A percentile compares a stretch with the other conserved stretches of the same genome.
phyloP scores from a whole-genome alignment of 1,284 basidiomycete species.

The Flammula alnicola region DNA sequence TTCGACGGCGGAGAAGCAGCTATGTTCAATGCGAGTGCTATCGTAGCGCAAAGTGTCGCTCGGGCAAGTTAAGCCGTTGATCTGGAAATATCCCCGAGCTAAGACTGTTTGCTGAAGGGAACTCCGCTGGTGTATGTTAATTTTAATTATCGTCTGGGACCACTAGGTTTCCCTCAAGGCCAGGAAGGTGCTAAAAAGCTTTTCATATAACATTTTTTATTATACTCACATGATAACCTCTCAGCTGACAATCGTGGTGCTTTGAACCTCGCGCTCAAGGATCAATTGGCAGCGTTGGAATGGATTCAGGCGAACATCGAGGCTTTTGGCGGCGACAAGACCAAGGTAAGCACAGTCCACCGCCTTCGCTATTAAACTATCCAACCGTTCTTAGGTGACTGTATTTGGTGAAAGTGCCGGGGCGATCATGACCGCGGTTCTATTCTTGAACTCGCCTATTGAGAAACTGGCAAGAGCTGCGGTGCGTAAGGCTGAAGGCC shows the following conservation, averaged over 20 bases:
- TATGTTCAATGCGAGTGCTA: slow-evolving; percentile 43
- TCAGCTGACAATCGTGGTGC: slow-evolving; percentile 23
- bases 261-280: slow-evolving; percentile 48
- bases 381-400: slow-evolving; percentile 44
- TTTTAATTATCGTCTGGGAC: slow-evolving; percentile 58
- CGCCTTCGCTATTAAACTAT: background rate
- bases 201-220: background rate
- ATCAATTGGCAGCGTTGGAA: slow-evolving; percentile 45
- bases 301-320: slow-evolving; percentile 52
- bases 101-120: slow-evolving; percentile 34
- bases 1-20: slow-evolving; percentile 39
- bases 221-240: background rate
- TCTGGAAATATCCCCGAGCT: background rate
- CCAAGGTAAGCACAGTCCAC: slow-evolving; percentile 40
- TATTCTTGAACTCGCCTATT: slow-evolving; percentile 48
- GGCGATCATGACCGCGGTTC: slow-evolving; percentile 45
- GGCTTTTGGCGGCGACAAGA: slow-evolving; percentile 50
- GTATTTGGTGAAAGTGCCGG: slow-evolving; percentile 61
- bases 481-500: slow-evolving; percentile 38
- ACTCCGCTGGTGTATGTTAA: slow-evolving; percentile 62
- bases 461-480: slow-evolving; percentile 45
- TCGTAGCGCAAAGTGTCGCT: slow-evolving; percentile 49
- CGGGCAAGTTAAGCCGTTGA: slow-evolving; percentile 37
- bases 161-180: slow-evolving; percentile 56
- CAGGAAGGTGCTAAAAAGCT: slow-evolving; percentile 38